Conservation (phyloP, 352 stramenopile species). For the Phytopythium boreale region DNA sequence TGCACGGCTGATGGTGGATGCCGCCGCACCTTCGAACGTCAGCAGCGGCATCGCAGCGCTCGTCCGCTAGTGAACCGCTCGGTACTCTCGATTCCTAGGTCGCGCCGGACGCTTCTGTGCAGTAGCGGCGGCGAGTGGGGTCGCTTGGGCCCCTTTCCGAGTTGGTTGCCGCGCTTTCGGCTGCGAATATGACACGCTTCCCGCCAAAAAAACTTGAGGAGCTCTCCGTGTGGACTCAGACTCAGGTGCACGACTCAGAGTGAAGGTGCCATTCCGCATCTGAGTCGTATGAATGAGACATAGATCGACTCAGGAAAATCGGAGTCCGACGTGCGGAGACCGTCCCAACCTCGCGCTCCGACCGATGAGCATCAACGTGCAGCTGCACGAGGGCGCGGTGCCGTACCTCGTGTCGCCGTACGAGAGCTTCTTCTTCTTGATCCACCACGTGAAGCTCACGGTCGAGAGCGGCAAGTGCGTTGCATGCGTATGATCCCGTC, state of each 20-base stretch:
- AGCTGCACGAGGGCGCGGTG: slow-evolving; percentile 51
- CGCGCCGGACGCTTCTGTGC: too few species aligned
- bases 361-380: slow-evolving; percentile 75
- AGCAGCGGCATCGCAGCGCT: slow-evolving; percentile 53
- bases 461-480: slow-evolving; percentile 81
- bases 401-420: slow-evolving; percentile 79
- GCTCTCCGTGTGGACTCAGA: background rate
- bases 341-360: background rate
- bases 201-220: slow-evolving; percentile 10
- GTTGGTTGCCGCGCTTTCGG: background rate
- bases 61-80: background rate
- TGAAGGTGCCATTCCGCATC: too few species aligned
- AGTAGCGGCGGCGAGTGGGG: too few species aligned
- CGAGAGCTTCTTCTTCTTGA: slow-evolving; percentile 76
- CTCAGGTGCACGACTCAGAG: background rate
- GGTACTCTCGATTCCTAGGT: too few species aligned
- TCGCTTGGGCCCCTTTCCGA: too few species aligned
- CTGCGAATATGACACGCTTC: background rate
- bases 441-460: slow-evolving; percentile 65
- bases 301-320: too few species aligned
- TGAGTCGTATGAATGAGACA: too few species aligned
- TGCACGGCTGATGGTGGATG: too few species aligned
- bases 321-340: background rate
- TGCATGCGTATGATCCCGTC: background rate
- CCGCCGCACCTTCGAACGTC: slow-evolving; percentile 57